phyloP scores from a whole-genome alignment of 2,329 filamentous ascomycete genomes.

The Pestalotiopsis sp. region DNA sequence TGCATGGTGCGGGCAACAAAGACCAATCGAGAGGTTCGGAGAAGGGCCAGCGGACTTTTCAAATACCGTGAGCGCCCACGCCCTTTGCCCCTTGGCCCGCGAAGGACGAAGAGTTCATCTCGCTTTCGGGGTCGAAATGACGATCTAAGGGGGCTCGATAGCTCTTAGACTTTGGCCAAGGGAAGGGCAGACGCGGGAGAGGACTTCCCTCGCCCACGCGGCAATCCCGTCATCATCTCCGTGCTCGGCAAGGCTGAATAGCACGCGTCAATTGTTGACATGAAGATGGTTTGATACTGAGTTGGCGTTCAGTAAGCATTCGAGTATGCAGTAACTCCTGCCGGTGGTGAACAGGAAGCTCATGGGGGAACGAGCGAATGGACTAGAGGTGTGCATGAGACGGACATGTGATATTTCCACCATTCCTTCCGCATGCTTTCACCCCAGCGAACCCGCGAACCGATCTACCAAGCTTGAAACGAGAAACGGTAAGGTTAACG shows the following conservation, averaged over 20 bases:
- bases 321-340: too few species aligned
- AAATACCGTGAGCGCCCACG: background rate
- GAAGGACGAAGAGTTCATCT: background rate
- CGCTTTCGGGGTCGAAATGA: background rate
- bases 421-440: too few species aligned
- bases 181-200: background rate
- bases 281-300: too few species aligned
- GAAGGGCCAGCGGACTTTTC: background rate
- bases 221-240: background rate
- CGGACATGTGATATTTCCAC: too few species aligned
- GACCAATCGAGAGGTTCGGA: background rate
- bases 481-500: background rate
- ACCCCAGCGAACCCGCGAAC: too few species aligned
- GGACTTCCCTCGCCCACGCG: background rate
- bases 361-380: too few species aligned
- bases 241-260: too few species aligned
- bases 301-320: too few species aligned
- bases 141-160: background rate
- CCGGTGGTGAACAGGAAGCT: too few species aligned
- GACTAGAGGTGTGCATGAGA: too few species aligned
- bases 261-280: too few species aligned
- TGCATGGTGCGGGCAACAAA: background rate
- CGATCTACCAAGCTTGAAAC: too few species aligned
- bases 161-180: background rate
- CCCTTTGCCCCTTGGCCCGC: background rate